Evolutionary conservation across 495 filamentous ascomycete species (phyloP).

Genomic region (Aspergillus avenaceus): DNA sequence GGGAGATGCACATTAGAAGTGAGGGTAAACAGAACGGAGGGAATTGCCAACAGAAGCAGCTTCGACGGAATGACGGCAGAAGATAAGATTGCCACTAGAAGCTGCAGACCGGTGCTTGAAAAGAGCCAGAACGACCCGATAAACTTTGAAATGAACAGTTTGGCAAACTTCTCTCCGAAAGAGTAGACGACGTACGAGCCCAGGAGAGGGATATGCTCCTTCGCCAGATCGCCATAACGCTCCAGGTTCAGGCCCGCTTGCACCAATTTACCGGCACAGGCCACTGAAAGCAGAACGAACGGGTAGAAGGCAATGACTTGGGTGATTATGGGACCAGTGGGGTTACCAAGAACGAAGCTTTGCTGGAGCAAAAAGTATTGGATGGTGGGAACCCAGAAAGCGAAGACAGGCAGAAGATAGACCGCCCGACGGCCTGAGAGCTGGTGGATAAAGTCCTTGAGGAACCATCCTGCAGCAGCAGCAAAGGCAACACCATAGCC

Average conservation of each 20-base stretch:
- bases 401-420: constrained; percentile 59
- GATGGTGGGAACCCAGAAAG: constrained; percentile 66
- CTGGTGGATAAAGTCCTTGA: constrained; percentile 47
- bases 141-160: constrained; percentile 44
- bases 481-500: constrained; percentile 57
- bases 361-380: constrained; percentile 64
- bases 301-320: constrained; percentile 70
- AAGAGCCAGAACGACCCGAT: constrained; percentile 61
- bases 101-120: constrained; percentile 66
- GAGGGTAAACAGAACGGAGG: constrained; percentile 65
- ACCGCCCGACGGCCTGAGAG: constrained; percentile 35
- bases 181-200: constrained; percentile 63
- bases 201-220: constrained; percentile 56
- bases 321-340: constrained; percentile 69
- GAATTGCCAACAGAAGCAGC: constrained; percentile 58
- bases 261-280: constrained; percentile 58
- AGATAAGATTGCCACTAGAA: constrained; percentile 59
- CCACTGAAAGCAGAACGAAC: constrained; percentile 62
- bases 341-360: constrained; percentile 61
- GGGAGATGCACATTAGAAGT: constrained; percentile 69
- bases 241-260: constrained; percentile 55
- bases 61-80: constrained; percentile 63
- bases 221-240: constrained; percentile 47
- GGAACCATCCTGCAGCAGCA: constrained; percentile 59
- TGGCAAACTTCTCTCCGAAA: constrained; percentile 47